Evolutionary conservation across 2,329 filamentous ascomycete species (phyloP).

Genomic region (Ophiosphaerella herpotricha): DNA sequence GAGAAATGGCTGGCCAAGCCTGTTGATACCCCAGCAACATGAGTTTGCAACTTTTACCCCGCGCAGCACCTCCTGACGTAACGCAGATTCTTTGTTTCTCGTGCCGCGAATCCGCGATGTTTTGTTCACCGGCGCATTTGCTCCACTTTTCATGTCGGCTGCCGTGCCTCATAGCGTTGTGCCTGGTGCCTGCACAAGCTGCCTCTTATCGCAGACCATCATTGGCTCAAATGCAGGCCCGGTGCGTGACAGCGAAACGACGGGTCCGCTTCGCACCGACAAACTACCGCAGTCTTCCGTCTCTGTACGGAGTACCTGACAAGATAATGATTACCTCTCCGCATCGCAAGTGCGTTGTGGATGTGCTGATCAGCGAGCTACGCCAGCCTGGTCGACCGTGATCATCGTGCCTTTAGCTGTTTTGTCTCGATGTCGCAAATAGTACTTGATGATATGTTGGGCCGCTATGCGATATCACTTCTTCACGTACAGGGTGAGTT

Average conservation of each 20-base stretch:
- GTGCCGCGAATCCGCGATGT: not conserved
- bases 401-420: no score
- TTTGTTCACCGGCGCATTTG: not conserved
- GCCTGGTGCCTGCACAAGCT: slow-evolving; percentile 36
- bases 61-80: slow-evolving; percentile 11
- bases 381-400: no score
- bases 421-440: no score
- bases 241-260: not conserved
- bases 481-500: not conserved
- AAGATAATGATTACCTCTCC: no score
- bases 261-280: not conserved
- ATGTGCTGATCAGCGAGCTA: no score
- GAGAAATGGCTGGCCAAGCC: slow-evolving; percentile 2
- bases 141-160: not conserved
- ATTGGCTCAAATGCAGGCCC: not conserved
- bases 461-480: not conserved
- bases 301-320: no score
- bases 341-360: no score
- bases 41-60: slow-evolving; percentile 14
- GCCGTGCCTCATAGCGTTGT: not conserved
- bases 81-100: slow-evolving; percentile 1
- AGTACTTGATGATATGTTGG: not conserved
- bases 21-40: slow-evolving; percentile 10
- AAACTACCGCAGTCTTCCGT: not conserved
- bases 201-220: slow-evolving; percentile 8